Conservation (phyloP, 208 protist species). For the Trypanosoma melophagium region DNA sequence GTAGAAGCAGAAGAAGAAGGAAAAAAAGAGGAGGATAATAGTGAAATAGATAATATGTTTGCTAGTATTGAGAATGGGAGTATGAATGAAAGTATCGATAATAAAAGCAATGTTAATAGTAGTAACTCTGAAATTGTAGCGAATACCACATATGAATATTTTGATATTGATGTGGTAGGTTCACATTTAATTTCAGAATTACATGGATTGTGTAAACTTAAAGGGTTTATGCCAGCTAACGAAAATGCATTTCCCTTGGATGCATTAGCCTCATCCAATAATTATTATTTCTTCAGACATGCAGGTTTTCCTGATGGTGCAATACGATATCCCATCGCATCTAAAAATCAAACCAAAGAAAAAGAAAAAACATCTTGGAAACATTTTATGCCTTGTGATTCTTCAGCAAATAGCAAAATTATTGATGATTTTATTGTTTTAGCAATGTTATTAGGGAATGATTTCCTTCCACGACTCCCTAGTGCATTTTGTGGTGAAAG, state of each 20-base stretch:
- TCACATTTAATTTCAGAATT: conserved; percentile 66
- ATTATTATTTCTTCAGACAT: conserved; percentile 55
- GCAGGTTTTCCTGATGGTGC: neutral
- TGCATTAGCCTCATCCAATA: conserved; percentile 39
- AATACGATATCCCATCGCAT: neutral
- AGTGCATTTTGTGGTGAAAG: conserved; percentile 74
- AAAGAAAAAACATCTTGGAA: conserved; percentile 2
- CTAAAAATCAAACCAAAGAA: neutral
- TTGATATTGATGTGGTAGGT: conserved; percentile 65
- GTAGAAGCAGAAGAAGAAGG: neutral
- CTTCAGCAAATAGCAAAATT: conserved; percentile 70
- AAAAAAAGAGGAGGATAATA: conserved; percentile 12
- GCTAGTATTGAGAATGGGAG: neutral
- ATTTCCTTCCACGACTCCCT: conserved; percentile 80
- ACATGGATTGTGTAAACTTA: conserved; percentile 55
- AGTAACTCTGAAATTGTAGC: conserved; percentile 1
- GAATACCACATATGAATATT: conserved; percentile 56
- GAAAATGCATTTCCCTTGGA: conserved; percentile 21
- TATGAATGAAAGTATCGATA: neutral
- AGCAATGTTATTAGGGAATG: conserved; percentile 78
- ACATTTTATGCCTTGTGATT: conserved; percentile 62
- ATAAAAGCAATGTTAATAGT: conserved; percentile 13
- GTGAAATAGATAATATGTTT: neutral
- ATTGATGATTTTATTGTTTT: conserved; percentile 86
- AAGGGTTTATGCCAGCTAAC: conserved; percentile 28